A percentile compares a stretch with the other conserved stretches of the same genome.
phyloP scores from a whole-genome alignment of 2,329 filamentous ascomycete species.

The Xylaria sp. region DNA sequence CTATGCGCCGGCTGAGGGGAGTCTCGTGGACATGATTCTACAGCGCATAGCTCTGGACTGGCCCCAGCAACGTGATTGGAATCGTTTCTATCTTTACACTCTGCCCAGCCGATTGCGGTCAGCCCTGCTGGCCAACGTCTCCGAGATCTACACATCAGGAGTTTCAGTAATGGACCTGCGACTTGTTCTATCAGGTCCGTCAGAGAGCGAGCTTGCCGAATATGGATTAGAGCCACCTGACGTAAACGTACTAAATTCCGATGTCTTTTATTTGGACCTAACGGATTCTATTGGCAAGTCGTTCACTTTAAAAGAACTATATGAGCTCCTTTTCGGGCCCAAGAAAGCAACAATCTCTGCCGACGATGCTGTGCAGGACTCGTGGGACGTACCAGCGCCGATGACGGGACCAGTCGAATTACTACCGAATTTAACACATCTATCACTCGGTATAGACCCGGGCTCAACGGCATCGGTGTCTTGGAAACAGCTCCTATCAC shows the following conservation, averaged over 20 bases:
- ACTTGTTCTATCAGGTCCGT: conserved; percentile 48
- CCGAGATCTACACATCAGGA: conserved; percentile 56
- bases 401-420: conserved; percentile 48
- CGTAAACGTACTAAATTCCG: conserved; percentile 53
- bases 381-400: conserved; percentile 61
- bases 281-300: conserved; percentile 62
- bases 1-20: conserved; percentile 56
- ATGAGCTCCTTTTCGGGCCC: conserved; percentile 61
- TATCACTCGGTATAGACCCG: conserved; percentile 65
- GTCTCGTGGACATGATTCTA: conserved; percentile 63
- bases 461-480: conserved; percentile 53
- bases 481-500: conserved; percentile 66
- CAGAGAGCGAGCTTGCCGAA: conserved; percentile 43
- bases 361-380: conserved; percentile 56
- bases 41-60: conserved; percentile 63
- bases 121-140: conserved; percentile 62
- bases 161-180: conserved; percentile 62
- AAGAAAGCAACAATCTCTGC: conserved; percentile 23
- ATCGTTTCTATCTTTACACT: conserved; percentile 65
- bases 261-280: conserved; percentile 64
- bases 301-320: conserved; percentile 62
- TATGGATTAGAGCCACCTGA: conserved; percentile 46
- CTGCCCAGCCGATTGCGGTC: conserved; percentile 64
- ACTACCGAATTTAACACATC: conserved; percentile 67
- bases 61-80: conserved; percentile 64